Evolutionary conservation across 208 protist species (phyloP).

Genomic region (Leishmania amazonensis): DNA sequence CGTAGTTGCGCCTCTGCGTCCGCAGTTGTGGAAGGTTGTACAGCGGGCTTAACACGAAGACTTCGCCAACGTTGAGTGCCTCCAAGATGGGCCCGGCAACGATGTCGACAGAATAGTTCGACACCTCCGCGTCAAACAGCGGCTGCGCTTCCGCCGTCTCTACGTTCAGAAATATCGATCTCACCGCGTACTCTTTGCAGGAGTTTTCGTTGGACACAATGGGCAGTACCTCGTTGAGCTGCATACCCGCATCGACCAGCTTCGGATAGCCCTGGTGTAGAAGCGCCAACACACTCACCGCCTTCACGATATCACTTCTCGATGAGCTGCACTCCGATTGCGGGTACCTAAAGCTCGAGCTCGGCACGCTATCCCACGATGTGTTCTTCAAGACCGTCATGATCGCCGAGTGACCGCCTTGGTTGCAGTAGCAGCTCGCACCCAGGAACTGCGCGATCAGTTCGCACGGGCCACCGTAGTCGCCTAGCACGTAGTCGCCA

Average conservation of each 20-base stretch:
- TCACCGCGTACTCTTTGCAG: neutral
- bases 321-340: constrained; percentile 13
- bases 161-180: neutral
- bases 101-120: constrained; percentile 16
- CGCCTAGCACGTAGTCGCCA: constrained; percentile 53
- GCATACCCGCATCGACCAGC: neutral
- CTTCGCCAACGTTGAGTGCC: neutral
- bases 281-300: neutral
- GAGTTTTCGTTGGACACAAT: neutral
- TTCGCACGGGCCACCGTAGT: constrained; percentile 49
- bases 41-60: neutral
- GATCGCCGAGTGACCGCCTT: constrained; percentile 10
- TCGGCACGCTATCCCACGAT: neutral
- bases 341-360: constrained; percentile 5
- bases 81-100: constrained; percentile 4
- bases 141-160: neutral
- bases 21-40: constrained; percentile 2
- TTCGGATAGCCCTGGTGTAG: neutral
- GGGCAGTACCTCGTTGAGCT: neutral
- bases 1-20: constrained; percentile 13
- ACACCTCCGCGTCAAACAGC: constrained; percentile 7
- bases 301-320: neutral
- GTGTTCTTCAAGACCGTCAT: constrained; percentile 5
- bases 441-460: constrained; percentile 15
- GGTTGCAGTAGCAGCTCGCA: constrained; percentile 48